Base-by-base conservation (phyloP, 768 basidiomycete species). In the Cantharellus anzutake region DNA sequence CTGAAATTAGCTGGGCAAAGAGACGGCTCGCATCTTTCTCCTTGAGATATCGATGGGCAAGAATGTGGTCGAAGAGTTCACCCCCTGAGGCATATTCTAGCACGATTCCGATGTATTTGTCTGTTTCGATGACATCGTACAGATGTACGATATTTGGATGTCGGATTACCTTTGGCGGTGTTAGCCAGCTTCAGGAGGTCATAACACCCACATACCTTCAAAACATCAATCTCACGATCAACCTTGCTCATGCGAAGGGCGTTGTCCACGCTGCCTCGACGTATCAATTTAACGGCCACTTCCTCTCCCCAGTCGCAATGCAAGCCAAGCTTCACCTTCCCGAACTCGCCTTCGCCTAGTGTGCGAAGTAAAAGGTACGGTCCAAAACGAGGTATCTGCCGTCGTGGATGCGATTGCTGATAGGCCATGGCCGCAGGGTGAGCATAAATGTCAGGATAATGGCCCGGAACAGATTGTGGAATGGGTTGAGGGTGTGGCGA, bases 101-200 rank as follows among this genome's bases (percentile, higher is more conserved):
- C 65, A 99, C 94, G 68, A 99, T 99, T 42, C 96, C 96, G 66
- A 99, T 98, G 73, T 98, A 98, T 71, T 96, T 97, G 76, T 98
- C 96, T 1, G 96, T 98, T 70, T 98, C 93, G 65, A 99, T 96
- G 29, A 98, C 93, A 68, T 99, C 96, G 78, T 94, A 97, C 51
- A 98, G 75, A 5, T 92, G 83, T 41, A 98, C 96, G 71, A 99
- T 98, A 70, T 98, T 98, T 0, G 96, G 96, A 65, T 99, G 96
- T 69, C 91, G 90, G 62, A 99, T 78, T 59, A 80, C 82, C 93
- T 97, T 68, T 4, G 65, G 42, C 56, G 16, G 50, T 29, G 42
- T 11, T 48, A 11, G 29, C 11, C 44, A 48, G 11, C 44, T 48
- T 48, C 44, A 11, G 44, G 44, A 48, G 44, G 20, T 29, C 20